These are phyloP conservation scores for Ceratocystis albifundus DNA, from an alignment of 2,329 filamentous ascomycete species.

Conservation along the genomic window DNA sequence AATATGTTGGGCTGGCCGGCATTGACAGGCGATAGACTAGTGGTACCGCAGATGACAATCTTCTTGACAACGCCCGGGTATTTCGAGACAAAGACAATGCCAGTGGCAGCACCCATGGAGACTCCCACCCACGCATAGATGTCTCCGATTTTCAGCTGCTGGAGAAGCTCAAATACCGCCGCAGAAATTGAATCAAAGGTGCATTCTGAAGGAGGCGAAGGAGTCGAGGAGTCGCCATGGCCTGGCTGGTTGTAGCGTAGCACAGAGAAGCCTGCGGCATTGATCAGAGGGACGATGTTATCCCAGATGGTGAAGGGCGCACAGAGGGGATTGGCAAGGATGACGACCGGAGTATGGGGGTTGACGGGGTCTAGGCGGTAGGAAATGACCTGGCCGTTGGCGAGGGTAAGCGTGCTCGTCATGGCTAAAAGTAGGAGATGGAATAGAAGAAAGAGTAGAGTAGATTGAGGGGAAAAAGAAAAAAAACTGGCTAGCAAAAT, in stretches of 20 bases:
- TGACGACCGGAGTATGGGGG: slow-evolving; percentile 28
- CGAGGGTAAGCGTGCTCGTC: slow-evolving; percentile 25
- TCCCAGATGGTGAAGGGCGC: slow-evolving; percentile 34
- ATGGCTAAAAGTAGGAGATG: slow-evolving; percentile 2
- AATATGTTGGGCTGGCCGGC: slow-evolving; percentile 32
- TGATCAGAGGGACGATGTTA: slow-evolving; percentile 30
- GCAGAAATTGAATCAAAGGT: slow-evolving; percentile 34
- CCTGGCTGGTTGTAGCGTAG: slow-evolving; percentile 37
- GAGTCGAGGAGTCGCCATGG: slow-evolving; percentile 33
- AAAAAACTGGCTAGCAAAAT: neutral
- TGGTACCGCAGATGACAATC: slow-evolving; percentile 34
- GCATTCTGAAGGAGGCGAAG: slow-evolving; percentile 29
- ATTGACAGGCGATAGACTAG: slow-evolving; percentile 32
- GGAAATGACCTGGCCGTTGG: slow-evolving; percentile 27
- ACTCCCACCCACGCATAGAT: slow-evolving; percentile 36
- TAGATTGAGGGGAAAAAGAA: neutral
- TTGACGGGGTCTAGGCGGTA: slow-evolving; percentile 28
- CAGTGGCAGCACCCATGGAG: slow-evolving; percentile 36
- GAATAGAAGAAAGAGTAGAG: neutral
- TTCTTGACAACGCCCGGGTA: slow-evolving; percentile 33
- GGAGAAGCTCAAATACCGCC: slow-evolving; percentile 32
- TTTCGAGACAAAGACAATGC: slow-evolving; percentile 32
- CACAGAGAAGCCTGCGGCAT: slow-evolving; percentile 31
- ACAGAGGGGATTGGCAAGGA: slow-evolving; percentile 34
- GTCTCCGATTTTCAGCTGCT: slow-evolving; percentile 28